Conservation (phyloP, 306 rosid genomes). For the Carpinus fangiana region DNA sequence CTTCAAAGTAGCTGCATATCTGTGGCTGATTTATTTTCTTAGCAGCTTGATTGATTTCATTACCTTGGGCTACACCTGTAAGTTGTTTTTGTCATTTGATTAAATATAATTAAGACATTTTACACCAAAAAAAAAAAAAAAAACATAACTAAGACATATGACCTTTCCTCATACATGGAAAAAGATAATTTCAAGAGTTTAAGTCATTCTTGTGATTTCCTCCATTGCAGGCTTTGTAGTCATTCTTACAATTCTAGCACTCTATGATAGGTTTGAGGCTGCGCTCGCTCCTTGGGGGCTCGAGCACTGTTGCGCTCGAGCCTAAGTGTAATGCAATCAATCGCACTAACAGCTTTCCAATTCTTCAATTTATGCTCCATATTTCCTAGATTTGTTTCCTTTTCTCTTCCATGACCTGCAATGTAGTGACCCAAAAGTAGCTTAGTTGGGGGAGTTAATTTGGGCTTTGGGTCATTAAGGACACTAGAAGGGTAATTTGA, state of each 20-base stretch:
- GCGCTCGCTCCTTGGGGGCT: too few relatives aligned
- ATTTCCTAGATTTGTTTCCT: too few relatives aligned
- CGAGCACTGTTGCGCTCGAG: too few relatives aligned
- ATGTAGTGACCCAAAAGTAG: too few relatives aligned
- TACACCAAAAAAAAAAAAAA: too few relatives aligned
- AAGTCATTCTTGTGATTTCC: constrained; percentile 25
- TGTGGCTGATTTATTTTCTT: constrained; percentile 59
- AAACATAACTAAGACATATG: constrained; percentile 3
- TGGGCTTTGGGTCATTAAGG: too few relatives aligned
- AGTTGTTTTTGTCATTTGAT: constrained; percentile 36
- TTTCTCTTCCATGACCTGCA: too few relatives aligned
- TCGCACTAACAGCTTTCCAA: too few relatives aligned
- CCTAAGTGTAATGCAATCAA: too few relatives aligned
- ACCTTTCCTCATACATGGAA: constrained; percentile 3
- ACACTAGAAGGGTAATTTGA: too few relatives aligned
- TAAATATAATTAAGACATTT: constrained; percentile 5
- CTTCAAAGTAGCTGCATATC: constrained; percentile 80
- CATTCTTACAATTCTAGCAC: constrained; percentile 75
- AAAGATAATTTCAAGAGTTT: not conserved
- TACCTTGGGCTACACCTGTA: constrained; percentile 75
- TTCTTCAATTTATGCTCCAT: too few relatives aligned
- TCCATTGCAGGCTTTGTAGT: constrained; percentile 66
- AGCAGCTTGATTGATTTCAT: constrained; percentile 84
- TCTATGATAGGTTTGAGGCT: constrained; percentile 56
- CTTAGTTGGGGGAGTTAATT: too few relatives aligned